Percentiles rank a stretch among this genome's conserved stretches.
These are phyloP conservation scores for Nyssa sinensis DNA, from an alignment of 148 eudicot genomes.

Conservation along the genomic window DNA sequence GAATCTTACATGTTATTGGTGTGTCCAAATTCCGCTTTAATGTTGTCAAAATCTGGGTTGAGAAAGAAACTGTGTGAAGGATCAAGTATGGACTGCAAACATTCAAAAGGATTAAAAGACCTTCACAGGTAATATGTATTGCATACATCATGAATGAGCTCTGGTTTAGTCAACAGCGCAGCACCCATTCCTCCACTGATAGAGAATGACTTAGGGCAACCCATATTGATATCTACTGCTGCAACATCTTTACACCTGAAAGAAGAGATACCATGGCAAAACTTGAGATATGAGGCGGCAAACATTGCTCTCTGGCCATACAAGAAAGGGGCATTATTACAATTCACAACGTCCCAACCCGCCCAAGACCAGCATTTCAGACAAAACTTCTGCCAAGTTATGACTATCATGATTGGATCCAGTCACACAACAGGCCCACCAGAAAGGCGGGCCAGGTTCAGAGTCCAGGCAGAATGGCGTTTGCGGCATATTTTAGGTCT, in stretches of 20 bases:
- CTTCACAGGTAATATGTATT: not conserved
- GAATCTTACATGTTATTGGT: constrained; percentile 83
- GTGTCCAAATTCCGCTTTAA: constrained; percentile 70
- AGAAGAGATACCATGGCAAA: constrained; percentile 10
- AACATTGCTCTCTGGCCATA: not conserved
- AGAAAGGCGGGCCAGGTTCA: not conserved
- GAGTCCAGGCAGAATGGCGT: not conserved
- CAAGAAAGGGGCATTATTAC: not conserved
- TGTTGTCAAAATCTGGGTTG: constrained; percentile 67
- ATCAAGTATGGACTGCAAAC: not conserved
- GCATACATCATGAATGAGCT: constrained; percentile 84
- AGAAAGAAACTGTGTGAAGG: not conserved
- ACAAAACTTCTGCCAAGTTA: too few species aligned
- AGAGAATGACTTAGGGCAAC: constrained; percentile 89
- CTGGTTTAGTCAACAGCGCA: constrained; percentile 77
- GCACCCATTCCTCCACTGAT: constrained; percentile 97
- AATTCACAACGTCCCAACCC: not conserved
- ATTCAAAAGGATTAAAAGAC: not conserved
- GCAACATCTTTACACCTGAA: constrained; percentile 86
- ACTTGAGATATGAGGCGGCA: not conserved
- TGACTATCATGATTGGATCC: too few species aligned
- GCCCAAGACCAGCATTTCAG: not conserved
- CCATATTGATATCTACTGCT: constrained; percentile 93
- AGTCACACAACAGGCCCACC: not conserved
- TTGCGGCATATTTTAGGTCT: not conserved